Conservation (phyloP, 2,329 filamentous ascomycete genomes). For the Aspergillus sp. region DNA sequence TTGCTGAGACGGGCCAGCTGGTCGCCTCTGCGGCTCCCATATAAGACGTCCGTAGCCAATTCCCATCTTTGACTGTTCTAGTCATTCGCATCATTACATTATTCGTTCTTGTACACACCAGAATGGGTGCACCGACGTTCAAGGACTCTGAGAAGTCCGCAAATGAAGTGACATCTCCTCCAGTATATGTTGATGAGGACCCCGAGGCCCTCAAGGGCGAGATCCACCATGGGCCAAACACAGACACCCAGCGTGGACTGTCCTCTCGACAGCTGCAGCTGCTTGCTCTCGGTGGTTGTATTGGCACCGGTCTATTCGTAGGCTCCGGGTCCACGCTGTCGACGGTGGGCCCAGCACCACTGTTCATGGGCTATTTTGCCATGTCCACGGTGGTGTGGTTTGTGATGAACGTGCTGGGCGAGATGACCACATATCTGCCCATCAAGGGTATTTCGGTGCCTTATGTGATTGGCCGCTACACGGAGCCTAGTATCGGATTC, state of each 20-base stretch:
- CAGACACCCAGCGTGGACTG: slow-evolving; percentile 36
- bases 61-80: neutral
- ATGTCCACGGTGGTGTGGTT: slow-evolving; percentile 43
- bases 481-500: slow-evolving; percentile 61
- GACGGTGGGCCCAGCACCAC: slow-evolving; percentile 50
- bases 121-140: slow-evolving; percentile 12
- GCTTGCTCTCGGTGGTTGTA: slow-evolving; percentile 44
- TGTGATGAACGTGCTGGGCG: slow-evolving; percentile 53
- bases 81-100: neutral
- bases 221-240: slow-evolving; percentile 9
- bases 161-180: slow-evolving; percentile 4
- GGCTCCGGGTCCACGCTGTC: slow-evolving; percentile 52
- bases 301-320: slow-evolving; percentile 56
- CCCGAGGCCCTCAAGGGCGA: slow-evolving; percentile 13
- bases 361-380: slow-evolving; percentile 41
- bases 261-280: slow-evolving; percentile 45
- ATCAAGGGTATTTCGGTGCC: slow-evolving; percentile 56
- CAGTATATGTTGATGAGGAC: slow-evolving; percentile 12
- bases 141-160: slow-evolving; percentile 16
- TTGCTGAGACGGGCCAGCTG: neutral
- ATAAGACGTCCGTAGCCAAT: neutral
- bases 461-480: slow-evolving; percentile 57
- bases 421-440: slow-evolving; percentile 61
- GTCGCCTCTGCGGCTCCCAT: neutral
- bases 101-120: neutral